Evolutionary conservation across 2,329 filamentous ascomycete genomes (phyloP).

Genomic region (Colletotrichum sp.): DNA sequence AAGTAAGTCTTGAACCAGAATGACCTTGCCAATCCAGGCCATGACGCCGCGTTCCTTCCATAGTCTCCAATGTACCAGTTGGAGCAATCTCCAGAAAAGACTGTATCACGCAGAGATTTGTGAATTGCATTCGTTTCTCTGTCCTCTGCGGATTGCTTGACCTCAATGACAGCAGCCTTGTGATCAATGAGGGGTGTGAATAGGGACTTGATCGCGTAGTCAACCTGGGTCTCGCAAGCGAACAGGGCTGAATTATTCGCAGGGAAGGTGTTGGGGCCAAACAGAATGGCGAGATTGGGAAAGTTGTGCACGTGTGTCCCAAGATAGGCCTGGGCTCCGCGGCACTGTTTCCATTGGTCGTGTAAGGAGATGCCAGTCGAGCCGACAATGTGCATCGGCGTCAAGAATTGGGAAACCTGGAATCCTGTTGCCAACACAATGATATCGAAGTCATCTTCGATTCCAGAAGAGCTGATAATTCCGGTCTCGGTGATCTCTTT

Average conservation of each 20-base stretch:
- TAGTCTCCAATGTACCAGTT: slow-evolving; percentile 46
- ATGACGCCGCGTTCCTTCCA: slow-evolving; percentile 41
- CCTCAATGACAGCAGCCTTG: slow-evolving; percentile 35
- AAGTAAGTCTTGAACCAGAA: slow-evolving; percentile 30
- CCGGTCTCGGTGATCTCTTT: slow-evolving; percentile 28
- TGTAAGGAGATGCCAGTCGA: slow-evolving; percentile 24
- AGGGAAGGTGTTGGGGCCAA: slow-evolving; percentile 32
- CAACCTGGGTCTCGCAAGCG: slow-evolving; percentile 27
- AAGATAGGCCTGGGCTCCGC: slow-evolving; percentile 31
- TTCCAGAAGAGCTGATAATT: slow-evolving; percentile 25
- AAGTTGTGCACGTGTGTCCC: slow-evolving; percentile 33
- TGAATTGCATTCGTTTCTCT: slow-evolving; percentile 34
- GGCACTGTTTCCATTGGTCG: slow-evolving; percentile 28
- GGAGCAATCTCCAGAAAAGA: slow-evolving; percentile 41
- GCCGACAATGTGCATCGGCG: slow-evolving; percentile 31
- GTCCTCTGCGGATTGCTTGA: slow-evolving; percentile 37
- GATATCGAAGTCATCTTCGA: slow-evolving; percentile 26
- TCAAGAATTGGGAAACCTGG: slow-evolving; percentile 27
- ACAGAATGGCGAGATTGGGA: slow-evolving; percentile 35
- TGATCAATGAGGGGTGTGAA: slow-evolving; percentile 33
- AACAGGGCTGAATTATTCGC: slow-evolving; percentile 31
- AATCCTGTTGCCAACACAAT: slow-evolving; percentile 34
- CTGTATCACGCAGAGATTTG: slow-evolving; percentile 31
- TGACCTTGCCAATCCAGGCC: slow-evolving; percentile 34
- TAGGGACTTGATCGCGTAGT: slow-evolving; percentile 30